Percentiles rank a stretch among this genome's conserved stretches.
Evolutionary conservation across 352 stramenopile species (phyloP).

Genomic region (Phytophthora nicotianae): DNA sequence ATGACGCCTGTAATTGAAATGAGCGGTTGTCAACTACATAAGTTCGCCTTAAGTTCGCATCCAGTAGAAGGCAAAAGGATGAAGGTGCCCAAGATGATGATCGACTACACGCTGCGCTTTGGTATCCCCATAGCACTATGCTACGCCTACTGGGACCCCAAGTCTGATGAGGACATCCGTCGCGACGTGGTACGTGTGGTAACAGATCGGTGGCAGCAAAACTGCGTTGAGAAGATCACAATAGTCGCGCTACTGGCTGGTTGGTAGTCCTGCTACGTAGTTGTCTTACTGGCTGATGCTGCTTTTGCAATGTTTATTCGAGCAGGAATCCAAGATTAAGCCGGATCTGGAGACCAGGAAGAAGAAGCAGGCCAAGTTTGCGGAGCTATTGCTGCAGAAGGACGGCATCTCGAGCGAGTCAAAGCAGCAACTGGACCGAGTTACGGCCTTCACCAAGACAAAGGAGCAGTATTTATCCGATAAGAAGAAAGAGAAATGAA

Average conservation of each 20-base stretch:
- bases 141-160: constrained; percentile 74
- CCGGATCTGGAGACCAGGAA: constrained; percentile 59
- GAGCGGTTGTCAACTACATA: constrained; percentile 2
- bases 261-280: not conserved
- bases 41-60: constrained; percentile 21
- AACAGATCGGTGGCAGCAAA: not conserved
- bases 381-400: constrained; percentile 71
- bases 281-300: constrained; percentile 1
- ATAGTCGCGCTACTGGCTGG: not conserved
- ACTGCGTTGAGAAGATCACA: not conserved
- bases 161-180: constrained; percentile 79
- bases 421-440: constrained; percentile 77
- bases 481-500: constrained; percentile 30
- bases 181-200: constrained; percentile 64
- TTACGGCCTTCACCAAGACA: constrained; percentile 73
- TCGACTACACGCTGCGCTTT: constrained; percentile 81
- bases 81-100: constrained; percentile 85
- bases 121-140: constrained; percentile 69
- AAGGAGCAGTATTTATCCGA: constrained; percentile 41
- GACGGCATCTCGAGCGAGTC: constrained; percentile 55
- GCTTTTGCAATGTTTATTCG: constrained; percentile 2
- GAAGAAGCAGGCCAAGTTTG: constrained; percentile 78
- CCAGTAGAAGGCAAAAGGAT: constrained; percentile 29
- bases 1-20: constrained; percentile 15
- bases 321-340: constrained; percentile 72